Base-by-base conservation (phyloP, 192 early-diverging fungal species). In the Coemansia sp. region DNA sequence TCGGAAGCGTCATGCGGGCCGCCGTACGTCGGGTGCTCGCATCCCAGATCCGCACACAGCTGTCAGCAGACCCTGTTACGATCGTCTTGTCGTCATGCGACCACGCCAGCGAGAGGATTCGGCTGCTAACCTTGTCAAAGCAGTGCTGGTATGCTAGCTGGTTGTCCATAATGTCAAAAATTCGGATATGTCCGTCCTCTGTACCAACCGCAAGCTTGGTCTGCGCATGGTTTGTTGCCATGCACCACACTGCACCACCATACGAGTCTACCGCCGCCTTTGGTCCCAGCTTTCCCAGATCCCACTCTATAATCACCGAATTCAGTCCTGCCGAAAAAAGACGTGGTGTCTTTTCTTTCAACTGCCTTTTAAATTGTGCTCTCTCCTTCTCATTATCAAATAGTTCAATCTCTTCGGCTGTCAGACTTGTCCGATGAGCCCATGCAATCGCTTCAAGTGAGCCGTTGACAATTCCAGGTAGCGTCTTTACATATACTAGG, bases 181-280 rank as follows among this genome's bases (percentile, higher is more conserved):
- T 72, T 19, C 95, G 85, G 42, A 97, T 88, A 56, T 86, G 86
- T 0, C 95, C 95, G 79, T 99, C 97, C 66, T 98, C 95, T 65
- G 93, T 97, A 16, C 94, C 97, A 22, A 95, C 86, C 18, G 93
- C 97, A 37, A 99, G 80, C 45, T 85, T 72, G 32, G 91, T 92
- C 65, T 87, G 87, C 22, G 85, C 86, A 56, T 88, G 85, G 65
- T 94, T 94, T 6, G 86, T 86, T 10, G 93, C 87, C 87, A 95
- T 92, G 73, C 93, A 96, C 95, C 95, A 98, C 40, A 99, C 85
- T 4, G 95, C 89, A 18, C 97, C 97, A 69, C 97, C 97, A 63
- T 90, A 87, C 45, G 91, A 91, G 66, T 94, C 90, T 6, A 90
- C 85, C 4, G 84, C 85, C 39, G 83, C 79, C 82, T 88, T 86